These are phyloP conservation scores for Diaporthe amygdali DNA, from an alignment of 2,329 filamentous ascomycete genomes.

Conservation along the genomic window DNA sequence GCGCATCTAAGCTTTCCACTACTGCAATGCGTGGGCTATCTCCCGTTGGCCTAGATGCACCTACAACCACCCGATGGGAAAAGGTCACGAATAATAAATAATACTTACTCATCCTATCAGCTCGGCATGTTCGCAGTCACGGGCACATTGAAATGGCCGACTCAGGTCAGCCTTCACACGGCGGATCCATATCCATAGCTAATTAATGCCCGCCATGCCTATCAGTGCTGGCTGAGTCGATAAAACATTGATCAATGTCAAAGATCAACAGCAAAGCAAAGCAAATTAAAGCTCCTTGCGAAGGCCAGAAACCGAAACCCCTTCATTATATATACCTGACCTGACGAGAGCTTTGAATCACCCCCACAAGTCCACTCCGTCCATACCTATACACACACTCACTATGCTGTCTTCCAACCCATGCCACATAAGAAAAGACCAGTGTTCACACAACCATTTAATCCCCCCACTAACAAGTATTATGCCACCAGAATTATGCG, in stretches of 20 bases:
- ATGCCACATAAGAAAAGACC: background rate
- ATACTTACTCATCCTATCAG: background rate
- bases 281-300: background rate
- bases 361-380: background rate
- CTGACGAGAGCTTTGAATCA: background rate
- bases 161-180: background rate
- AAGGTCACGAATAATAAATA: background rate
- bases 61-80: background rate
- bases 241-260: background rate
- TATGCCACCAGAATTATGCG: background rate
- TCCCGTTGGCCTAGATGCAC: background rate
- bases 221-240: background rate
- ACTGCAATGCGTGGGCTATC: background rate
- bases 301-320: background rate
- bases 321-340: conserved; percentile 16
- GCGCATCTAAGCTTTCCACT: background rate
- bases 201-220: background rate
- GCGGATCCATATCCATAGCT: background rate
- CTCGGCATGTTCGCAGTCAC: background rate
- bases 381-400: conserved; percentile 6
- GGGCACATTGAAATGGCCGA: background rate
- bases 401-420: conserved; percentile 13
- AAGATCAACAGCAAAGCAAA: no score
- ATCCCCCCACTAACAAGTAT: background rate
- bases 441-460: background rate